Conservation (phyloP, 371 early-diverging fungal genomes). For the Globomyces sp. region DNA sequence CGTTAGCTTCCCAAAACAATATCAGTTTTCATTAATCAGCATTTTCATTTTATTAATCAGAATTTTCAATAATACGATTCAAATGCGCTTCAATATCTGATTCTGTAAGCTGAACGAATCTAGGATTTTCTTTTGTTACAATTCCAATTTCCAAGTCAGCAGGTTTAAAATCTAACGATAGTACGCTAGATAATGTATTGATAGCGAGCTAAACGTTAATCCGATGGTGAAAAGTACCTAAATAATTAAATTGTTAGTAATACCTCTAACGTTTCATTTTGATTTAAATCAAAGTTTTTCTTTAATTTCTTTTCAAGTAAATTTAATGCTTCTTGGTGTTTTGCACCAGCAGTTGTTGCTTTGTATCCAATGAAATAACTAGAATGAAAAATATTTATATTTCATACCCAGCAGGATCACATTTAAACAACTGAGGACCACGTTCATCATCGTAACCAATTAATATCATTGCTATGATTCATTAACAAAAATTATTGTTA, state of each 20-base stretch:
- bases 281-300: conserved; percentile 72
- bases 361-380: conserved; percentile 91
- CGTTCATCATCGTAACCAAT: conserved; percentile 94
- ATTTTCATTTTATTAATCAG: conserved; percentile 36
- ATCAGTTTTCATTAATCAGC: too few relatives aligned
- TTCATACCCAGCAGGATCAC: conserved; percentile 88
- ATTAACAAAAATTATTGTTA: conserved; percentile 48
- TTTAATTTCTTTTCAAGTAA: conserved; percentile 97
- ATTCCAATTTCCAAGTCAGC: conserved; percentile 92
- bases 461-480: conserved; percentile 83
- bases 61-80: conserved; percentile 81
- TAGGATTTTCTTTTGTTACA: conserved; percentile 69
- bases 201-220: conserved; percentile 72
- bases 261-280: conserved; percentile 92
- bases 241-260: background rate
- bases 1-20: too few relatives aligned
- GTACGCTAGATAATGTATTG: conserved; percentile 86
- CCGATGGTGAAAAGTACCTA: too few relatives aligned
- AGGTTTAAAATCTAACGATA: conserved; percentile 93
- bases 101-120: conserved; percentile 76
- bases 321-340: conserved; percentile 95
- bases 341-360: conserved; percentile 96
- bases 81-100: conserved; percentile 92
- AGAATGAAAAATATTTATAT: background rate
- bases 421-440: conserved; percentile 95